Base-by-base conservation (phyloP, 2,329 filamentous ascomycete species). In the Neonectria hederae region DNA sequence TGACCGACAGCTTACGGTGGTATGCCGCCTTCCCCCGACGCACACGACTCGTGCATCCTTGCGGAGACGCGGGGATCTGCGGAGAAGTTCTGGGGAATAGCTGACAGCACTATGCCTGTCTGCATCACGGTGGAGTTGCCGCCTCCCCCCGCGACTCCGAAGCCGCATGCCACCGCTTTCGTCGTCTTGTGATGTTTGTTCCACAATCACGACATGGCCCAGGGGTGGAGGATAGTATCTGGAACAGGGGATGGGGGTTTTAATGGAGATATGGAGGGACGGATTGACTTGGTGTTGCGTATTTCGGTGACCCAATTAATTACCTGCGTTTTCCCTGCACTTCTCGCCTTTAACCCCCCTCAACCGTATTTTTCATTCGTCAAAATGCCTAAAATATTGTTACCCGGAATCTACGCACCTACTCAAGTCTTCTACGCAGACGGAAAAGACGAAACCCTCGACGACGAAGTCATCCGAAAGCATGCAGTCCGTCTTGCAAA, bases 401-500 rank as follows among this genome's bases (percentile, higher is more conserved):
- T 85, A 49, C 83, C 87, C 49, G 88, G 89, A 71, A 88, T 90
- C 69, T 91, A 90, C 76, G 87, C 87, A 60, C 89, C 89, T 26
- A 90, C 87, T 43, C 88, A 90, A 83, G 90, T 88, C 68, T 91
- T 91, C 78, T 91, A 91, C 80, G 83, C 85, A 10, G 80, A 85
- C 46, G 49, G 42, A 21, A 65, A 53, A 52, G 90, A 87, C 48
- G 88, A 91, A 78, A 86, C 89, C 21, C 82, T 91, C 62, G 89
- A 92, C 71, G 81, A 88, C 56, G 77, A 84, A 13, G 86, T 87
- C 63, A 92, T 96, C 81, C 91, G 92, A 79, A 90, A 87, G 75
- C 93, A 97, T 76, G 91, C 92, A 26, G 87, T 92, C 69, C 90
- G 92, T 45, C 88, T 97, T 46, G 91, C 90, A 42, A 84, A 89